phyloP scores from a whole-genome alignment of 495 filamentous ascomycete genomes.

The Podospora pseudoanserina region DNA sequence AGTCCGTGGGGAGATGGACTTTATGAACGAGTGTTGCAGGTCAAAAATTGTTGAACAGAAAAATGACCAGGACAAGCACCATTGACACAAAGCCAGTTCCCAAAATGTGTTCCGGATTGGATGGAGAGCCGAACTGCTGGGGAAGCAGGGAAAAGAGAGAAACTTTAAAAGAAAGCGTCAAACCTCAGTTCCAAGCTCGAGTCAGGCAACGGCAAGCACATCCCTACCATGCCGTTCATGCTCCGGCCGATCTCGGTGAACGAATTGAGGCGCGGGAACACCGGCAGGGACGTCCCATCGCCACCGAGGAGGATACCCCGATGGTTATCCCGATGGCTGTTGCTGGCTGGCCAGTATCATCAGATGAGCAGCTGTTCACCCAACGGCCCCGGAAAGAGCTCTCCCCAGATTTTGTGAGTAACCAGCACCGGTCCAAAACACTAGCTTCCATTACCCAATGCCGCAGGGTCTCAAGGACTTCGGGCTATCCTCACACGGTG shows the following conservation, averaged over 20 bases:
- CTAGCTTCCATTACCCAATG: background rate
- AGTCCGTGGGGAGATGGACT: background rate
- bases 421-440: too few species aligned
- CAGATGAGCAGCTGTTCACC: background rate
- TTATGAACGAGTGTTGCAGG: background rate
- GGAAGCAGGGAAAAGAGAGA: background rate
- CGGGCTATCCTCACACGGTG: background rate
- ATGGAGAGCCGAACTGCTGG: background rate
- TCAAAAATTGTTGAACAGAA: background rate
- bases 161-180: constrained; percentile 4
- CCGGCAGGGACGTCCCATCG: constrained; percentile 4
- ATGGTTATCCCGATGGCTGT: background rate
- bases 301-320: background rate
- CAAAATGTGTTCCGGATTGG: background rate
- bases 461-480: background rate
- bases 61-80: background rate
- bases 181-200: background rate
- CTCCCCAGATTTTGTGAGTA: background rate
- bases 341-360: background rate
- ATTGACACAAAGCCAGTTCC: constrained; percentile 1
- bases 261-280: background rate
- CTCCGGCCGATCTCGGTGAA: background rate
- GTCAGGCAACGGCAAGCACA: constrained; percentile 3
- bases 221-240: background rate
- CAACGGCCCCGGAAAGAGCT: background rate